Evolutionary conservation across 345 rosid genomes (phyloP).

Genomic region (Sisymbrium altissimum): DNA sequence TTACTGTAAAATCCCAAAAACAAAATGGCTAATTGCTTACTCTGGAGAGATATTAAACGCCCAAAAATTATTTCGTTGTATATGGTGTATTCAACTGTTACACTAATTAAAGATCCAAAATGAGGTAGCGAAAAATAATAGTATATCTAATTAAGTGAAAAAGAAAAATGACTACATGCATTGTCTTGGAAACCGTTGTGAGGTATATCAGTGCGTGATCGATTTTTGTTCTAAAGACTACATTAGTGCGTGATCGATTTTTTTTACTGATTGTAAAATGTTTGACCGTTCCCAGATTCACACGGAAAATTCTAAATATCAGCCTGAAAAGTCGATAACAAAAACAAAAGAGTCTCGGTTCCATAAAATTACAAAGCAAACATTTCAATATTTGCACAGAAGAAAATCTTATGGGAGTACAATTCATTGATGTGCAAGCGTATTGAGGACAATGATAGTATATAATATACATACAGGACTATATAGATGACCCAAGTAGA

Average conservation of each 20-base stretch:
- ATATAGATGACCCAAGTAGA: slow-evolving; percentile 3
- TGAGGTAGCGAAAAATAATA: background rate
- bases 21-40: no score
- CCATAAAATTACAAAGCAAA: background rate
- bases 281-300: background rate
- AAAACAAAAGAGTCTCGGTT: background rate
- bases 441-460: background rate
- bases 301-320: background rate
- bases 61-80: background rate
- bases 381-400: background rate
- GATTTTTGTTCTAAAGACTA: slow-evolving; percentile 7
- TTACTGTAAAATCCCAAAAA: no score
- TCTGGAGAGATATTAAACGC: no score
- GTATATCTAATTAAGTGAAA: background rate
- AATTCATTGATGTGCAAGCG: background rate
- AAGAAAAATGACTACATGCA: background rate
- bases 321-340: background rate
- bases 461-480: background rate
- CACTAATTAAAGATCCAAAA: background rate
- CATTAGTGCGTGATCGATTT: background rate
- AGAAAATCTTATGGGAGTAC: background rate
- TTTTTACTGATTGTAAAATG: background rate
- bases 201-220: background rate
- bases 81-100: background rate
- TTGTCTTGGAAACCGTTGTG: background rate